phyloP scores from a whole-genome alignment of 345 rosid species.

The Aegle marmelos region DNA sequence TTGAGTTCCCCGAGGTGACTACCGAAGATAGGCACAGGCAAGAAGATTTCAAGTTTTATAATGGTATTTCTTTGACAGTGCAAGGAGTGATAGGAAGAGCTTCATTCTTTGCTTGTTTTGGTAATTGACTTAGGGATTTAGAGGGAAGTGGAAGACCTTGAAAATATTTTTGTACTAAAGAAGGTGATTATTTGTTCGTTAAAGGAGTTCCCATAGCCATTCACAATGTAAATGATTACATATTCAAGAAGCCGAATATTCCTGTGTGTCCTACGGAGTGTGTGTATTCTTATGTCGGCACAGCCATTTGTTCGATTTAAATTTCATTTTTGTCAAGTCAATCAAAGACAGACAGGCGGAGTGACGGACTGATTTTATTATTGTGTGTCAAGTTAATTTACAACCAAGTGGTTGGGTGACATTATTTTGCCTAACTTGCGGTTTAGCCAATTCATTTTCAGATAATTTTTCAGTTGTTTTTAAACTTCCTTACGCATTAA shows the following conservation, averaged over 20 bases:
- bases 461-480: no score
- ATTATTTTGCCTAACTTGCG: no score
- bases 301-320: constrained; percentile 14
- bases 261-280: constrained; percentile 5
- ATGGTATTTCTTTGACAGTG: constrained; percentile 1
- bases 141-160: constrained; percentile 1
- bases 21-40: constrained; percentile 9
- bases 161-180: constrained; percentile 7
- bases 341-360: background rate
- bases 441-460: no score
- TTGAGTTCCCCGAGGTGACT: constrained; percentile 7
- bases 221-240: constrained; percentile 21
- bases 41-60: constrained; percentile 8
- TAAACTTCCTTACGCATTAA: no score
- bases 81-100: constrained; percentile 19
- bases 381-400: no score
- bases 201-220: constrained; percentile 8
- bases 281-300: constrained; percentile 6
- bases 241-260: constrained; percentile 12
- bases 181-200: background rate
- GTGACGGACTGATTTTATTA: no score
- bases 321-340: constrained; percentile 4
- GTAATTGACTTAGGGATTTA: background rate
- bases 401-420: no score
- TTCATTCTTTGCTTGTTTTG: constrained; percentile 9